phyloP scores from a whole-genome alignment of 2,329 filamentous ascomycete species.

The Fusarium chlamydosporum region DNA sequence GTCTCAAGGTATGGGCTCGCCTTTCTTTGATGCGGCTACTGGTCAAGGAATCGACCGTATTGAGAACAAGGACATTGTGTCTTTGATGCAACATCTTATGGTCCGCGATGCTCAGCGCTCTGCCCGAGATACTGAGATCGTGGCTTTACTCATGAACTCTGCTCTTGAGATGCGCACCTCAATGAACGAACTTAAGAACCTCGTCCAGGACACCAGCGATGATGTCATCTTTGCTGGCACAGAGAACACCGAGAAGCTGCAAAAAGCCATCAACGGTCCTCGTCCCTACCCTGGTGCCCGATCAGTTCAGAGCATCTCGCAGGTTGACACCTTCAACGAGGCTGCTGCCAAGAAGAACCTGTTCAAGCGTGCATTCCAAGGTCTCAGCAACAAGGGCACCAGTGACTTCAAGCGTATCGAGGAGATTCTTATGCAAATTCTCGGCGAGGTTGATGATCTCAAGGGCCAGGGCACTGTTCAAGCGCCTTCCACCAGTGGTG shows the following conservation, averaged over 20 bases:
- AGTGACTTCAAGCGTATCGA: conserved; percentile 91
- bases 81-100: conserved; percentile 98
- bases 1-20: conserved; percentile 91
- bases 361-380: conserved; percentile 94
- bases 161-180: conserved; percentile 97
- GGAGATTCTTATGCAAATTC: conserved; percentile 90
- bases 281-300: conserved; percentile 83
- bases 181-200: conserved; percentile 94
- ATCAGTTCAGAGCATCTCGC: conserved; percentile 69
- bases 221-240: conserved; percentile 88
- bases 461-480: conserved; percentile 71
- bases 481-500: conserved; percentile 58
- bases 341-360: conserved; percentile 85
- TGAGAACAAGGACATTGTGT: conserved; percentile 95
- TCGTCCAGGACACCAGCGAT: conserved; percentile 87
- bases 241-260: conserved; percentile 88
- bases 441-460: conserved; percentile 90
- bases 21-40: conserved; percentile 90
- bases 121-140: conserved; percentile 94
- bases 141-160: conserved; percentile 92
- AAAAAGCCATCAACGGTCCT: conserved; percentile 86
- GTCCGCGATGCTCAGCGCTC: conserved; percentile 97
- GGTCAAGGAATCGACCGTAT: conserved; percentile 91
- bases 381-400: conserved; percentile 86
- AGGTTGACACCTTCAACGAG: conserved; percentile 69